Evolutionary conservation across 768 basidiomycete species (phyloP), one percentile per base, ranked within the genome.

Genomic region (Tulasnella sp.): DNA sequence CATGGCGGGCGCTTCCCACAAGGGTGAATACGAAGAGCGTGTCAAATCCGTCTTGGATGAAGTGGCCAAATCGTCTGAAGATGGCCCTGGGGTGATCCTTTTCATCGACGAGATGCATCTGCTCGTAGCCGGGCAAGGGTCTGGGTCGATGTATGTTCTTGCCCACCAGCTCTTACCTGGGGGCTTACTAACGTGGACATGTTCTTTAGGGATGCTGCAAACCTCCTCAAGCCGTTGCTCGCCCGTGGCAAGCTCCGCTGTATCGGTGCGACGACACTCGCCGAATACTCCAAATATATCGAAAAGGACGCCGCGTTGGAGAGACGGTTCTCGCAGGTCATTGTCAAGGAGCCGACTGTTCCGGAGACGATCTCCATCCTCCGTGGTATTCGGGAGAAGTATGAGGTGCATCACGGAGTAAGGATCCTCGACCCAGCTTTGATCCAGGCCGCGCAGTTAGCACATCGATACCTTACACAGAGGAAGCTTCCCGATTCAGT

Each of bases 51-150:
- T 97, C 56, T 73, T 99, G 59, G 83, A 85, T 61, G 94, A 98
- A 72, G 84, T 97, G 62, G 93, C 97, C 70, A 92, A 93, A 72
- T 80, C 86, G 0, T 74, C 83, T 24, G 82, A 87, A 46, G 82
- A 78, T 27, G 84, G 87, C 43, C 78, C 79, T 4, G 81, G 83
- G 17, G 79, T 97, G 65, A 90, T 97, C 62, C 80, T 99, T 38
- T 97, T 97, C 77, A 82, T 98, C 64, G 93, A 99, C 65, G 94
- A 97, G 69, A 70, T 91, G 24, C 92, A 97, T 69, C 83, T 96
- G 43, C 85, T 97, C 72, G 92, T 96, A 88, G 84, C 89, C 2
- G 90, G 88, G 61, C 5, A 60, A 49, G 61, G 12, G 11, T 11
- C n/a, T 4, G 60, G 50, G 21, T 63, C 62, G 11, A 62, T 62